Conservation (phyloP, 2,329 filamentous ascomycete species). For the Alternaria ventricosa region DNA sequence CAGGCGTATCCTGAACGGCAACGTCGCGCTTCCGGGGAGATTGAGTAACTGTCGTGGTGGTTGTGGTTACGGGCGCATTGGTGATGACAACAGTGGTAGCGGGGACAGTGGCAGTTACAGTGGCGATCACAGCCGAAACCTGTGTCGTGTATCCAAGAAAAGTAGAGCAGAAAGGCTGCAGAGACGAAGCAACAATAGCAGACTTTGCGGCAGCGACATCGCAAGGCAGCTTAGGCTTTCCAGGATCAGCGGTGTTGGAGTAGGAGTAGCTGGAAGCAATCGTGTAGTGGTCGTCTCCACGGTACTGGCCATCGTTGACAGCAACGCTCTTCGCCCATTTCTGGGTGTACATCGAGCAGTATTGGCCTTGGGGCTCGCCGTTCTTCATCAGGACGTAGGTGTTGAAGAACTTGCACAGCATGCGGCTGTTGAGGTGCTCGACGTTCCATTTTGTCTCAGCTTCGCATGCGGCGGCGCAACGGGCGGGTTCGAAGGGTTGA, state of each 20-base stretch:
- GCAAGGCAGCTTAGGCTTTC: neutral
- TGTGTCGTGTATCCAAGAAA: neutral
- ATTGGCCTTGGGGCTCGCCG: neutral
- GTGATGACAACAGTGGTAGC: neutral
- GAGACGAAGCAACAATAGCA: neutral
- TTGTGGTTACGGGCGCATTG: neutral
- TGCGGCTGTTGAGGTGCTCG: neutral
- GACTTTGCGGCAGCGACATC: neutral
- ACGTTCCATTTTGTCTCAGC: neutral
- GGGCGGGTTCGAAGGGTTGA: neutral
- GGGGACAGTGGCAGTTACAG: neutral
- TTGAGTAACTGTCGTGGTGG: neutral
- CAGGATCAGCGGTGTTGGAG: neutral
- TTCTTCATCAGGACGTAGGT: neutral
- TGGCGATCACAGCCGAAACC: neutral
- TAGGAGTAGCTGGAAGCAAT: neutral
- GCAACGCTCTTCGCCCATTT: neutral
- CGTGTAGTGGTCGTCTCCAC: slow-evolving; percentile 3
- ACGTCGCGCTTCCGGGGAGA: neutral
- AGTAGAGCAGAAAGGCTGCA: neutral
- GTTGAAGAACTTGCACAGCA: neutral
- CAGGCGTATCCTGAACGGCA: neutral
- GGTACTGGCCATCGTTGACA: neutral
- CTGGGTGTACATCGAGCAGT: neutral
- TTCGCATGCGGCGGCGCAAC: neutral